A percentile compares a stretch with the other conserved stretches of the same genome.
phyloP scores from a whole-genome alignment of 129 eudicot genomes.

The Scalesia atractyloides region DNA sequence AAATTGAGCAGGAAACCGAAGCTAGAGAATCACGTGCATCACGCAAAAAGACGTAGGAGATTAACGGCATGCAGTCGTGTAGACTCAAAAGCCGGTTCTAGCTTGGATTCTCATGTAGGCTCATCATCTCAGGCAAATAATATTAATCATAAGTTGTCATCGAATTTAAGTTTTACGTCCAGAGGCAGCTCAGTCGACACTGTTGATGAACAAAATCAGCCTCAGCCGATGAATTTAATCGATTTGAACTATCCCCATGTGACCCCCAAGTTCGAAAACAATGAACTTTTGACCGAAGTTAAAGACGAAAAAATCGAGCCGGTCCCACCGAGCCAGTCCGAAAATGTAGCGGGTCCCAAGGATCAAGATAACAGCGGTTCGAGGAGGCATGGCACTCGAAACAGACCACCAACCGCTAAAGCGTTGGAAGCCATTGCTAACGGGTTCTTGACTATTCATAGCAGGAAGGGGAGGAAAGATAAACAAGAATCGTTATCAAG shows the following conservation, averaged over 20 bases:
- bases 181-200: constrained; percentile 48
- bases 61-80: constrained; percentile 39
- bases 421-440: constrained; percentile 73
- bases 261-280: constrained; percentile 40
- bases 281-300: constrained; percentile 27
- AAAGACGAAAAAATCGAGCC: constrained; percentile 31
- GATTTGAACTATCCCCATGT: constrained; percentile 63
- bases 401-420: constrained; percentile 61
- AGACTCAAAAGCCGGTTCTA: constrained; percentile 23
- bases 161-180: constrained; percentile 46
- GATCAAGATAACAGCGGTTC: constrained; percentile 40
- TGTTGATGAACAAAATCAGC: constrained; percentile 33
- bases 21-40: constrained; percentile 33
- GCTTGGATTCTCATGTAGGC: constrained; percentile 36
- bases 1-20: constrained; percentile 36
- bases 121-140: constrained; percentile 43
- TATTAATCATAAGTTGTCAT: constrained; percentile 30
- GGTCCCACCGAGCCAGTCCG: constrained; percentile 17
- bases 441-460: constrained; percentile 48
- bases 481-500: constrained; percentile 28
- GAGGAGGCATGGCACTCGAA: constrained; percentile 67
- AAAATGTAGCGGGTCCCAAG: constrained; percentile 6
- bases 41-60: constrained; percentile 42
- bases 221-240: constrained; percentile 26
- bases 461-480: constrained; percentile 34